Evolutionary conservation across 1,139 yeast species (phyloP).

Genomic region (Geotrichum bryndzae): DNA sequence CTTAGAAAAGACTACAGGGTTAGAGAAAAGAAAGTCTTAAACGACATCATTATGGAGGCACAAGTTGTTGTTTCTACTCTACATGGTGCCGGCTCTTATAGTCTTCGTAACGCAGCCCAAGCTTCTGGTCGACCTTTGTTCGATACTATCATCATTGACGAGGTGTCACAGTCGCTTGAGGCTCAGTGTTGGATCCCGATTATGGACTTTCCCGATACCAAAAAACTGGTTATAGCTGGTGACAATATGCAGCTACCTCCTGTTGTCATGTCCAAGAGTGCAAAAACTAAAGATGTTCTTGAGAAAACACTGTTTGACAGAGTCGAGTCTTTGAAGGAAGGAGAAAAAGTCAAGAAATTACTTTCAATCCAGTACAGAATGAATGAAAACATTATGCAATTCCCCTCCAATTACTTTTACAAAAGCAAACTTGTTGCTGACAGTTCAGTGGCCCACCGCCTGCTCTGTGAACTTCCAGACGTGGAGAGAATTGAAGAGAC

Average conservation of each 20-base stretch:
- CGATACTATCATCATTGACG: slow-evolving; percentile 85
- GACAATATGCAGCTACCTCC: slow-evolving; percentile 80
- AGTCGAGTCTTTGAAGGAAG: slow-evolving; percentile 45
- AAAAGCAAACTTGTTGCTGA: slow-evolving; percentile 58
- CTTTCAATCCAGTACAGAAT: slow-evolving; percentile 80
- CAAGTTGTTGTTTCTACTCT: slow-evolving; percentile 74
- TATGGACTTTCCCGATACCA: slow-evolving; percentile 55
- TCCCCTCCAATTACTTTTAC: slow-evolving; percentile 67
- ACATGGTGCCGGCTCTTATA: slow-evolving; percentile 81
- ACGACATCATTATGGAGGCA: slow-evolving; percentile 53
- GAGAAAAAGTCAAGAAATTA: slow-evolving; percentile 49
- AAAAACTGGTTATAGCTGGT: slow-evolving; percentile 50
- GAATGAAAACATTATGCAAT: slow-evolving; percentile 72
- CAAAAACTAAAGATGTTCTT: slow-evolving; percentile 39
- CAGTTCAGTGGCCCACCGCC: slow-evolving; percentile 48
- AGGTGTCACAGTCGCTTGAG: slow-evolving; percentile 88
- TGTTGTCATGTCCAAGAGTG: slow-evolving; percentile 35
- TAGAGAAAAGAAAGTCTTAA: slow-evolving; percentile 60
- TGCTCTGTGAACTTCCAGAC: slow-evolving; percentile 50
- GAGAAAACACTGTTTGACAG: slow-evolving; percentile 76
- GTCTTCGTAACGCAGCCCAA: slow-evolving; percentile 47
- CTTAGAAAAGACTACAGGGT: slow-evolving; percentile 61
- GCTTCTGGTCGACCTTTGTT: slow-evolving; percentile 41
- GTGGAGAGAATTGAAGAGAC: slow-evolving; percentile 46
- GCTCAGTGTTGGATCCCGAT: slow-evolving; percentile 97